Evolutionary conservation across 2,329 filamentous ascomycete genomes (phyloP), one percentile per base, ranked within the genome.

Genomic region (Lithohypha guttulata): DNA sequence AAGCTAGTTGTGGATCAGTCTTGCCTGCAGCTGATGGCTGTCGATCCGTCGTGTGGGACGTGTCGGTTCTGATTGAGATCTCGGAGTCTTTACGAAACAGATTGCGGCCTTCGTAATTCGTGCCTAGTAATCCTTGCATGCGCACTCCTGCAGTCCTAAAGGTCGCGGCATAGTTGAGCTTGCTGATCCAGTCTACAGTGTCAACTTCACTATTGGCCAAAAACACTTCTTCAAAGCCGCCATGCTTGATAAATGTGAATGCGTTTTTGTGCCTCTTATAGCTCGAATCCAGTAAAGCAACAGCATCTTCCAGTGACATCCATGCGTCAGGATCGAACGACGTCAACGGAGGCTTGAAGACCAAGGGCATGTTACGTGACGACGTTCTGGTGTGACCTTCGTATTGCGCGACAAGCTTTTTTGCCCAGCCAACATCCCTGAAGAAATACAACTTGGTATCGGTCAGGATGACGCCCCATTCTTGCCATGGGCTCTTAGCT

Each of bases 361-460:
- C 79, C 28, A 94, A 77, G 0, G 87, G 83, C 33, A 77, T 77
- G 1, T 77, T 78, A 42, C 81, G 75, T 43, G 84, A 74, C 2
- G 82, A 84, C 39, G 80, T 75, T 56, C 81, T 91, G 51, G 85
- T 69, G 53, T 94, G 84, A 9, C 71, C 68, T 31, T 94, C 86
- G 55, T 89, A 80, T 56, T 98, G 91, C 47, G 83, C 75, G 65
- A 96, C 86, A 47, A 98, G 62, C 42, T 74, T 82, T 60, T 94
- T 96, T 22, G 93, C 78, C 89, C 91, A 98, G 14, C 78, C 71
- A 4, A 85, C 81, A 56, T 96, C 95, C 42, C 84, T 80, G 65
- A 96, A 98, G 59, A 98, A 85, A 59, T 95, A 98, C 6, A 98
- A 73, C 55, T 95, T 89, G 4, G 91, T 93, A n/a, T 89, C 85